Base-by-base conservation (phyloP, 768 basidiomycete genomes). In the Xerocomus spinulosus region DNA sequence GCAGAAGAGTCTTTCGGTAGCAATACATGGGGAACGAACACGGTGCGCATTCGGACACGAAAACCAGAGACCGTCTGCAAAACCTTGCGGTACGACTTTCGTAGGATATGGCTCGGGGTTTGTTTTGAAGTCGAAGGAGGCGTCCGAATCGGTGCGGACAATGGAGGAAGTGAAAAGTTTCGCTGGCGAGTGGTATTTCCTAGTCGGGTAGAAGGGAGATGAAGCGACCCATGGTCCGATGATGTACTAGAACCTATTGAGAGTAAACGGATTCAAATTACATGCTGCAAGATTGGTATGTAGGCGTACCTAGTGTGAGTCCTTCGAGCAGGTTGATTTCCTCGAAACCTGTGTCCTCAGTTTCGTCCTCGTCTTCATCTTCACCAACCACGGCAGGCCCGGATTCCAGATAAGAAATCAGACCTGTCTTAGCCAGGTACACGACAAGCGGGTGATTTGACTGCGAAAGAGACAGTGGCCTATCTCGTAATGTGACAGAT, bases 11-110 rank as follows among this genome's bases (percentile, higher is more conserved):
- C 50, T 48, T 75, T 75, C 2, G 82, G 80, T 4, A 91, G 69
- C 37, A 92, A 73, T 18, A 93, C 79, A 55, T 90, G 85, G 0
- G 93, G 93, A 10, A 94, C 83, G 54, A 93, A 91, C 5, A 92
- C 86, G 0, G 92, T 93, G n/a, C 92, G 79, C 93, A 95, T 95
- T 28, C 92, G 82, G 21, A 96, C 87, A 18, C 83, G 78, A 66
- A 96, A 87, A 4, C 91, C 92, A 23, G 88, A 87, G 4, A 85
- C 82, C 0, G 88, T 85, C 37, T 77, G 75, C 15, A 96, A 68
- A 1, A 86, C 83, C 58, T 87, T 85, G 23, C 92, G 79, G 64
- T 82, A 93, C 1, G 91, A 90, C 63, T 92, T 93, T 39, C 90
- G 82, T 9, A 96, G 71, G 0, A 89, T 88, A 1, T 86, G 78